Evolutionary conservation across 352 stramenopile genomes (phyloP), one percentile per base, ranked within the genome.

Genomic region (Aphanomyces cochlioides): DNA sequence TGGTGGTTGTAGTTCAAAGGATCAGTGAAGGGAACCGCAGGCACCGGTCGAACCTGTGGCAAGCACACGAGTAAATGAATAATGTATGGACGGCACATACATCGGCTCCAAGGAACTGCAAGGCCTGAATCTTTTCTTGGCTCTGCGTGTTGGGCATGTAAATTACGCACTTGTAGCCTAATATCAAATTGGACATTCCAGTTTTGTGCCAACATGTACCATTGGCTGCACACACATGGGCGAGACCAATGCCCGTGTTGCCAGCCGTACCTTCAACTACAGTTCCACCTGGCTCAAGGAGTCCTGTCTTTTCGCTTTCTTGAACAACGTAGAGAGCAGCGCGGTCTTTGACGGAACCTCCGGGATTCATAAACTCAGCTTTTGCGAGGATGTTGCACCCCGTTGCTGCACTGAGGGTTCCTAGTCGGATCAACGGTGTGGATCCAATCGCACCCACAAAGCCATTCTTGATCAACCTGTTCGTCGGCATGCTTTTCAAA

Each of bases 231-330:
- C 41, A 66, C 2, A 77, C 61, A 56, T 78, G 69, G 15, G 97
- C 97, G 45, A 99, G 79, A 28, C 95, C 97, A 72, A 99, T 99
- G 38, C 97, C 89, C 6, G 96, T 99, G 76, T 99, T 99, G 47
- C 96, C 96, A 47, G 84, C 96, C 5, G 96, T 99, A 6, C 96
- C 93, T 78, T 99, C 96, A 58, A 98, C 96, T 10, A 98, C 75
- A n/a, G 88, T 98, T 68, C 97, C 90, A 17, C 95, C 87, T 38
- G 84, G 82, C 68, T 95, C 92, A 65, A 99, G 95, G 5, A 78
- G 72, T 15, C 93, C 93, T 19, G 73, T 75, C 41, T 81, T 77
- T 76, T 98, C 94, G 38, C 92, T 91, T 57, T 97, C 90, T 66
- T 96, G 83, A 38, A 97, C 82, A 82, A 97, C 95, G 59, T 83